Evolutionary conservation across 1,139 yeast species (phyloP), one percentile per base, ranked within the genome.

Genomic region (Wickerhamiella pararugosa): DNA sequence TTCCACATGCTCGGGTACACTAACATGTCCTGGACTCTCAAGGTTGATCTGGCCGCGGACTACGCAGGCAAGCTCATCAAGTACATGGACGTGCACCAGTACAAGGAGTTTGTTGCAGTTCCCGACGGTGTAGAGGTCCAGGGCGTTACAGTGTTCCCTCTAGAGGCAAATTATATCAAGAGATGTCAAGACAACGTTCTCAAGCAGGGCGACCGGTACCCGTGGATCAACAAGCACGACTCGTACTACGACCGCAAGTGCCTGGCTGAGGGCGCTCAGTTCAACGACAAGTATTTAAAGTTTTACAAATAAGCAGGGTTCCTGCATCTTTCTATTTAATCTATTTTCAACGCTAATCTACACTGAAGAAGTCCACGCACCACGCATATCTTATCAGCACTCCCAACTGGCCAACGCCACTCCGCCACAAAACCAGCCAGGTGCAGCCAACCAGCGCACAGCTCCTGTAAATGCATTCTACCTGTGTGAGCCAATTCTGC

Each of bases 1-100:
- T 21, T 36, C 5, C 39, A 36, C 21, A 28, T 36, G 31, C 32
- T 36, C 25, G 39, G 39, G 11, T 36, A 36, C 30, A 29, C 33
- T 3, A 36, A 36, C 33, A 33, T 33, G 32, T 36, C 39, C 27
- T 36, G 39, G 39, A 36, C 39, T 7, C 39, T 36, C 27, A 36
- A 36, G 11, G 39, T 36, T 11, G 39, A 36, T 21, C 15, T 36
- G 8, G 27, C 33, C 7, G 33, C 39, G 6, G 27, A 28, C 6
- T 36, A 36, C 10, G 8, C 30, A 27, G 5, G 25, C 9, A 8
- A 29, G 7, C 27, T 36, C 7, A 6, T 29, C n/a, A 28, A 29
- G 6, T 36, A 36, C 28, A 36, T 36, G 39, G 28, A 29, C 11
- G 6, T 10, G 6, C 7, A 36, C 11, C 8, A 29, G 6, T 36